Percentiles rank a stretch among this genome's conserved stretches.
Evolutionary conservation across 306 rosid species (phyloP).

Genomic region (Prosopis cineraria): DNA sequence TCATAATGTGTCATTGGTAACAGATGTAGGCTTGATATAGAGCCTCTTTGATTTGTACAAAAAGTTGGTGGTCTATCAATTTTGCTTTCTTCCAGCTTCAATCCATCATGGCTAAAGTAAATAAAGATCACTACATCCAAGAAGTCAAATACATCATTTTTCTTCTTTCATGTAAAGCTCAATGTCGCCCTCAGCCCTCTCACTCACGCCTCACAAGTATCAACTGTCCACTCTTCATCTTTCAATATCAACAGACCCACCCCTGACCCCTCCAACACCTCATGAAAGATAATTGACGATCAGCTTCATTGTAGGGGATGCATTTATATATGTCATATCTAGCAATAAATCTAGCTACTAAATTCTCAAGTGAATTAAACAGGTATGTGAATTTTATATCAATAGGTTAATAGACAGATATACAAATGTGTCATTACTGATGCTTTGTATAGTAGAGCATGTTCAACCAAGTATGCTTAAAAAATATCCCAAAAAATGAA

Average conservation of each 20-base stretch:
- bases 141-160: no score
- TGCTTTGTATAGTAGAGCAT: background rate
- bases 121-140: no score
- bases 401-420: no score
- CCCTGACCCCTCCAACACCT: background rate
- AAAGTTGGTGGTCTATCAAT: no score
- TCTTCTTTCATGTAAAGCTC: conserved; percentile 9
- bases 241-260: conserved; percentile 1
- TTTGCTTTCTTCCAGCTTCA: no score
- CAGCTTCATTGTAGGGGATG: background rate
- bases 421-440: no score
- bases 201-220: background rate
- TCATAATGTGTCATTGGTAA: background rate
- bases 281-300: background rate
- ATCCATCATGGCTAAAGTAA: no score
- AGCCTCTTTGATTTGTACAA: no score
- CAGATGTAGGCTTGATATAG: no score
- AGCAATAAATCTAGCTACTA: background rate
- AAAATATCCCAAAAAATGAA: background rate
- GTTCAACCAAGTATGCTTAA: background rate
- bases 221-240: background rate
- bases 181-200: background rate
- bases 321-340: background rate
- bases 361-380: background rate
- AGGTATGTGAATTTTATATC: background rate